Percentiles rank a stretch among this genome's conserved stretches.
phyloP scores from a whole-genome alignment of 345 rosid species.

The Gossypium ekmanianum region DNA sequence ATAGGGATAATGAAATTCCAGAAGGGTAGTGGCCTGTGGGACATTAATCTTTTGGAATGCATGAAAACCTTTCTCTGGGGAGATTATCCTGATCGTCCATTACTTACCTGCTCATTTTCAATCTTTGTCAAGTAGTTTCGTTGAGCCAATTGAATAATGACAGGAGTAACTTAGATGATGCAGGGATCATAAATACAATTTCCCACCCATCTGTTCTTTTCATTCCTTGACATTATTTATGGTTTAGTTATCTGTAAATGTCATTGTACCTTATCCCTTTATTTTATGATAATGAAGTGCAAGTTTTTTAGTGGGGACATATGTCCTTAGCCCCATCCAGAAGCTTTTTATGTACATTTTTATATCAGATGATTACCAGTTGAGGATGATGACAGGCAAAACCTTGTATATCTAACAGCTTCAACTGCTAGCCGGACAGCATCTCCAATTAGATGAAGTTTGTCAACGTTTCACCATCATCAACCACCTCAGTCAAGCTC shows the following conservation, averaged over 20 bases:
- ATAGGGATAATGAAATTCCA: neutral
- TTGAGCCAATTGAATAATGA: no score
- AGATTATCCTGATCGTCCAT: no score
- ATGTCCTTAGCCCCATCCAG: neutral
- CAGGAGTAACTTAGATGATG: no score
- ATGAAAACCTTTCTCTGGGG: neutral
- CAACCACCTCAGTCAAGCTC: slow-evolving; percentile 21
- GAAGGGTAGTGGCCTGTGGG: neutral
- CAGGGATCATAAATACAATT: no score
- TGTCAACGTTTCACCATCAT: slow-evolving; percentile 29
- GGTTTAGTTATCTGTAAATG: no score
- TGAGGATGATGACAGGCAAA: slow-evolving; percentile 19
- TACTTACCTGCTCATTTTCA: no score
- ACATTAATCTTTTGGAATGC: neutral
- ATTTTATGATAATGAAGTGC: no score
- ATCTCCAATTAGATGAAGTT: slow-evolving; percentile 14
- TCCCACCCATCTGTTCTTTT: no score
- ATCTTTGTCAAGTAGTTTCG: no score
- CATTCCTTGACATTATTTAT: no score
- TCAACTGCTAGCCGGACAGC: slow-evolving; percentile 18
- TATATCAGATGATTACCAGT: neutral
- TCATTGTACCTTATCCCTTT: no score
- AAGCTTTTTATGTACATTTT: neutral
- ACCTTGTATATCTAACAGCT: slow-evolving; percentile 24
- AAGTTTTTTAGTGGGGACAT: neutral